Evolutionary conservation across 176 grass and related monocot genomes (phyloP).

Genomic region (Melocanna baccifera): DNA sequence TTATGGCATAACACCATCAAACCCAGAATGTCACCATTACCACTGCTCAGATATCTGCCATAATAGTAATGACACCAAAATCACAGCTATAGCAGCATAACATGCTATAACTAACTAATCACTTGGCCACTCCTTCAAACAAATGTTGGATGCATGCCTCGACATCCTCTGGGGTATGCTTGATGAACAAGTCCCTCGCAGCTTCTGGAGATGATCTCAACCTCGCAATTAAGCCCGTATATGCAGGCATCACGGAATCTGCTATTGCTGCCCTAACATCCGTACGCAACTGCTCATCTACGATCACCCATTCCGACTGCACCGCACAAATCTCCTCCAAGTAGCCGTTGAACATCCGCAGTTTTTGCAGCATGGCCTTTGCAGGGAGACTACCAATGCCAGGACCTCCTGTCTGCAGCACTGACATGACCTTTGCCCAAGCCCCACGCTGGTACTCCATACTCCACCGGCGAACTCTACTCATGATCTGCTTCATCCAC

Average conservation of each 20-base stretch:
- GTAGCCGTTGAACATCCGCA: constrained; percentile 75
- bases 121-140: constrained; percentile 70
- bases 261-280: constrained; percentile 52
- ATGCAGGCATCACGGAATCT: constrained; percentile 60
- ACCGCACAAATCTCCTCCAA: constrained; percentile 67
- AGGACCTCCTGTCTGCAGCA: constrained; percentile 65
- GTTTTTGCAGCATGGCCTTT: constrained; percentile 65
- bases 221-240: constrained; percentile 54
- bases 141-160: constrained; percentile 63
- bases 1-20: constrained; percentile 23
- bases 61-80: constrained; percentile 20
- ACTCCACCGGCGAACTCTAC: constrained; percentile 75
- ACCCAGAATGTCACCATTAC: constrained; percentile 15
- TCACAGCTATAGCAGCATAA: constrained; percentile 1
- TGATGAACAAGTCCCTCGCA: constrained; percentile 58
- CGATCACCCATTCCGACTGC: constrained; percentile 65
- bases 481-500: constrained; percentile 83
- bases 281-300: constrained; percentile 59
- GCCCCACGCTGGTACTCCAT: constrained; percentile 72
- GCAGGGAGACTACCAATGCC: constrained; percentile 37
- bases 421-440: constrained; percentile 77
- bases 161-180: constrained; percentile 74
- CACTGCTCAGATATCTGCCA: constrained; percentile 1
- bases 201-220: constrained; percentile 54
- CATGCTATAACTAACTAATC: constrained; percentile 35